Evolutionary conservation across 768 basidiomycete species (phyloP), one percentile per base, ranked within the genome.

Genomic region (Amanita inopinata): DNA sequence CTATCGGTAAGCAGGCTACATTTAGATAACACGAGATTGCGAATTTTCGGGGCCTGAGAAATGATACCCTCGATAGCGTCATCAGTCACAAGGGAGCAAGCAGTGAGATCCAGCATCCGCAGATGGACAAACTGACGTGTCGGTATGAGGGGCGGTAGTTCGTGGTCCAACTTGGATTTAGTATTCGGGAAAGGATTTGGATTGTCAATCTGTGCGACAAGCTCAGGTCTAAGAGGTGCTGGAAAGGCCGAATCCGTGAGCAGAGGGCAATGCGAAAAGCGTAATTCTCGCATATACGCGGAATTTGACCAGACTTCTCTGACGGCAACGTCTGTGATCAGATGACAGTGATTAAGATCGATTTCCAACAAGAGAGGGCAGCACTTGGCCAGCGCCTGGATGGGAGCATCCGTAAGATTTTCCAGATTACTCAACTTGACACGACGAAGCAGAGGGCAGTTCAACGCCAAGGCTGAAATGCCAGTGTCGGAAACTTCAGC

Each of bases 281-380:
- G 76, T 65, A 99, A 76, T 61, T 99, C 96, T 40, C 94, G 83
- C 71, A 99, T 84, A 54, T 90, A 77, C 19, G 66, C 65, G 1
- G 82, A 83, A 53, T 85, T 63, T 8, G 73, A 66, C 87, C 93
- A 93, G 23, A 98, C 73, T 49, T 89, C 81, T 41, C 89, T 81
- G 44, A 92, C 67, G 22, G 86, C 72, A 10, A 69, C 57, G 55
- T 96, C 82, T 12, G 89, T 83, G 55, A 97, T 73, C 42, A 67
- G 68, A 46, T 74, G 71, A 65, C 92, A 92, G 48, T 79, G 73
- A 54, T 88, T 83, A 54, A 99, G 79, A 62, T 99, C 96, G 51
- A 98, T 79, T 61, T 99, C 96, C 44, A 99, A 75, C 18, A 99
- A 74, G 38, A 91, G 71, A 1, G 88, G 84, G 56, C 91, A 94